A percentile compares a stretch with the other conserved stretches of the same genome.
phyloP scores from a whole-genome alignment of 768 basidiomycete species.

The Agaricus subrufescens region DNA sequence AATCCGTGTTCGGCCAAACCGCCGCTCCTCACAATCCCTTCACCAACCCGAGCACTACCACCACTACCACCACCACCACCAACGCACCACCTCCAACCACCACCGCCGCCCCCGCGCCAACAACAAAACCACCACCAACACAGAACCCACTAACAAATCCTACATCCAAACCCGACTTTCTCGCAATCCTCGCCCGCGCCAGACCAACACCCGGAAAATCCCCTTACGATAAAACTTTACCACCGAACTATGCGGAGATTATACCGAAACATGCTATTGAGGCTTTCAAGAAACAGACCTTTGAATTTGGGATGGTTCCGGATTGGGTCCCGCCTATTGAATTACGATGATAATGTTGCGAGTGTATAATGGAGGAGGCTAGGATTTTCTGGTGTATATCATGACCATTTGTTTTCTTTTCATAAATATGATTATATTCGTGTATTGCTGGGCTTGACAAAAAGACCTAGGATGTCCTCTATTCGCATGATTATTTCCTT shows the following conservation, averaged over 20 bases:
- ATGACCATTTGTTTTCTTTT: too few relatives aligned
- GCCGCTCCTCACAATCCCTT: not conserved
- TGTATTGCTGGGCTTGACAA: too few relatives aligned
- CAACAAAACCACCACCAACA: not conserved
- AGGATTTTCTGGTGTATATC: too few relatives aligned
- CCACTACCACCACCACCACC: not conserved
- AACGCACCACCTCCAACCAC: not conserved
- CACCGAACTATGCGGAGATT: conserved; percentile 50
- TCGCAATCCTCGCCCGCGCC: conserved; percentile 12
- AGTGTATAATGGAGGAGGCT: not conserved
- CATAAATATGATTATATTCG: too few relatives aligned
- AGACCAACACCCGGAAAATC: conserved; percentile 43
- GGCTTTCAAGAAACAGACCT: conserved; percentile 52
- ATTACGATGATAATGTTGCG: conserved; percentile 24
- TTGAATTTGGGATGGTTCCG: conserved; percentile 66
- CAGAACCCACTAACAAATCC: not conserved
- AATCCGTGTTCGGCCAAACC: not conserved
- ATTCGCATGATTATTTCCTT: too few relatives aligned
- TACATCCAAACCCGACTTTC: conserved; percentile 8
- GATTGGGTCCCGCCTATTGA: conserved; percentile 71
- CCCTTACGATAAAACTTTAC: conserved; percentile 53
- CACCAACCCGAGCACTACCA: not conserved
- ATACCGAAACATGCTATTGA: conserved; percentile 46
- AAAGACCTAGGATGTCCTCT: too few relatives aligned
- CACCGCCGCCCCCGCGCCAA: not conserved